Evolutionary conservation across 305 asterid genomes (phyloP), one percentile per base, ranked within the genome.

Genomic region (Fraxinus xanthoxyloides): DNA sequence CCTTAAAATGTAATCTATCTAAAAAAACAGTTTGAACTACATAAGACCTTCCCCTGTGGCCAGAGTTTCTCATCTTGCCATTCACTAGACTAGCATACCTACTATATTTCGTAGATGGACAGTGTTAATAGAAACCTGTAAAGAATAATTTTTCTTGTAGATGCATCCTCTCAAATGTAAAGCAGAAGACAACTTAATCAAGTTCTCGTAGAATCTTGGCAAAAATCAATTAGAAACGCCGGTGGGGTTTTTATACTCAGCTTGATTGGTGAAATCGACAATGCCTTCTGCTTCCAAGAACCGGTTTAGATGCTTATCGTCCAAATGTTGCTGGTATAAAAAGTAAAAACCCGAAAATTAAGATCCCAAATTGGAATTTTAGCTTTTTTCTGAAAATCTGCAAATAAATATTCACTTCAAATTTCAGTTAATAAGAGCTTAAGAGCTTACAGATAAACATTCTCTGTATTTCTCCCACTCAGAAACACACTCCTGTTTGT

Each of bases 381-480:
- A 35, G 17, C 77, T 78, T 17, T 67, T 26, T 26, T 67, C 21
- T 10, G 3, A 28, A 28, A 67, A 28, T 67, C 32, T 10, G 19
- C 21, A 65, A 8, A 65, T 24, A 65, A 19, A 26, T 65, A 28
- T 21, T 65, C 30, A 24, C 30, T 23, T 65, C 73, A 26, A 65
- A 24, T 26, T 65, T 24, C 78, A 81, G 79, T 40, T 70, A 77
- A 59, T 32, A 59, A 75, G 40, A 82, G 80, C 95, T 89, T 86
- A 93, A 75, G 46, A 82, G 80, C 95, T 89, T 86, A 93, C 98
- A 79, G 97, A 93, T 80, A 95, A 87, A 86, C 99, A 93, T 10
- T 89, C 90, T 82, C 92, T 92, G 89, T 93, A 95, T 76, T 92
- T 95, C 77, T 88, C 88, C 98, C 97, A 95, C 87, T 93, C 97